Base-by-base conservation (phyloP, 352 stramenopile species). In the Bremia lactucae region DNA sequence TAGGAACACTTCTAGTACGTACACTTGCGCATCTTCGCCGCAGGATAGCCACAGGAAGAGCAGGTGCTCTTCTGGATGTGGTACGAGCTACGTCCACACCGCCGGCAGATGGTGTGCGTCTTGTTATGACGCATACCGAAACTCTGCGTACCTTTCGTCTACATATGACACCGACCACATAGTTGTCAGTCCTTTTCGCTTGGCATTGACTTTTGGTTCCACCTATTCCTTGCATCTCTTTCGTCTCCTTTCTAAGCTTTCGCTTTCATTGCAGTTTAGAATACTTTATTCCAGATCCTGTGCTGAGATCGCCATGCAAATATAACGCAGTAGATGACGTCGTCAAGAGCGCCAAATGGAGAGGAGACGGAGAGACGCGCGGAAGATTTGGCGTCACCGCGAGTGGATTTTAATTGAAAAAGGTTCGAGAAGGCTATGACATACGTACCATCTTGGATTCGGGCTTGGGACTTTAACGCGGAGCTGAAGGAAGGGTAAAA, bases 71-170 rank as follows among this genome's bases (percentile, higher is more conserved):
- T 99, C 86, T 99, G 96, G 62, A 99, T 96, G 94, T 99, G 96
- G 86, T 96, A 99, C 56, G 95, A 98, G 65, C 85, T 88, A 67
- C 96, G 96, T 53, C 96, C 96, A 76, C 96, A 99, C 57, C 96
- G 91, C 82, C 95, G 88, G 76, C 96, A 99, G 59, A 97, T 83
- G 51, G 96, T 99, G 94, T 99, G 96, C 57, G 95, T 98, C 94
- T 99, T 99, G 73, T 97, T 98, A 89, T 99, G 96, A 73, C 95
- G 92, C 86, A 98, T 98, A 87, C 96, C 96, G 77, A 99, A 99
- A 75, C 84, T 96, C 59, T 96, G 96, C 55, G 96, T 99, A 95
- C 96, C 96, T 83, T 99, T 99, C 67, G 96, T 99, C 96, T 99
- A 70, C 50, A 71, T 36, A n/a, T 46, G 24, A 49, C 44, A 52